These are phyloP conservation scores for Chloris gayana DNA, from an alignment of 176 grass and related monocot genomes.

Conservation along the genomic window DNA sequence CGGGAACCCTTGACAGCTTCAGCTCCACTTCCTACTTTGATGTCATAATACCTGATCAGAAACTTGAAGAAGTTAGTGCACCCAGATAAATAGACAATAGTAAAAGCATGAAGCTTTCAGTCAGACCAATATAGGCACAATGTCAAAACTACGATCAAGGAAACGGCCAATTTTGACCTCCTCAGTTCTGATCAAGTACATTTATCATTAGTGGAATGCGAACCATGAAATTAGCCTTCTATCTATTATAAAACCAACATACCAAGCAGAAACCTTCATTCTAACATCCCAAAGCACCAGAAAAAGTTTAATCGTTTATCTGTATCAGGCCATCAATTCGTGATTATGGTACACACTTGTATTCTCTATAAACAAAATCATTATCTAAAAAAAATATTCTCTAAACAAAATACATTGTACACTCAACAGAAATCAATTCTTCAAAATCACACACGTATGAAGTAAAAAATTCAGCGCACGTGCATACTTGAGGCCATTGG, in stretches of 20 bases:
- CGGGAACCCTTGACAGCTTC: conserved; percentile 90
- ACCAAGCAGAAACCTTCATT: background rate
- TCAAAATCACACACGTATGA: background rate
- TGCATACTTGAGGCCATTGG: conserved; percentile 92
- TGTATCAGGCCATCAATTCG: background rate
- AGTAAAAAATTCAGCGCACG: background rate
- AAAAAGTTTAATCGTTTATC: background rate
- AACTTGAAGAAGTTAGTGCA: conserved; percentile 25
- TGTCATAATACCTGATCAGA: conserved; percentile 83
- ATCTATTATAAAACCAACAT: background rate
- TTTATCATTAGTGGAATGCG: background rate
- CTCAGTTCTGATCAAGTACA: background rate
- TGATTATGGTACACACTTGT: background rate
- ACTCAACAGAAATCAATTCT: background rate
- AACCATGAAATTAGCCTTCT: background rate
- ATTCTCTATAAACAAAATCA: background rate
- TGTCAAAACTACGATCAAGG: background rate
- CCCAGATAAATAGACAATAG: conserved; percentile 13
- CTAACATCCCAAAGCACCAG: background rate
- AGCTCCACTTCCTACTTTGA: conserved; percentile 77
- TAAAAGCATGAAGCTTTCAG: conserved; percentile 11
- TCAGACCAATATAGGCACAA: background rate
- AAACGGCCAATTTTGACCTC: background rate
- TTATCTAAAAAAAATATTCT: no score
- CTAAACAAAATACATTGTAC: background rate